Evolutionary conservation across 306 rosid species (phyloP).

Genomic region (Vicia sativa): DNA sequence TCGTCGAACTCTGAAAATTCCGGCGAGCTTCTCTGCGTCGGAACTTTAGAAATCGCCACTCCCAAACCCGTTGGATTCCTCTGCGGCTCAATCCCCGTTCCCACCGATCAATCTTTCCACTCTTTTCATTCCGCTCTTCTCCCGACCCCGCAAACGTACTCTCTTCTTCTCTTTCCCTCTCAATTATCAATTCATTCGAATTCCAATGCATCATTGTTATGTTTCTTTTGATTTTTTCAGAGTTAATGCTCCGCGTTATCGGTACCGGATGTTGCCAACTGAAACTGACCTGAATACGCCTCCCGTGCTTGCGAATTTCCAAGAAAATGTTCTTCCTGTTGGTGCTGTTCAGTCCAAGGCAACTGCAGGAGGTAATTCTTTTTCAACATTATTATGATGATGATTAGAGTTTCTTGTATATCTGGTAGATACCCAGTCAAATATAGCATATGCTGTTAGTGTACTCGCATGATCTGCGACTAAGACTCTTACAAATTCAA

Average conservation of each 20-base stretch:
- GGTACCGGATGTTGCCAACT: conserved; percentile 91
- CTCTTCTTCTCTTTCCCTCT: conserved; percentile 20
- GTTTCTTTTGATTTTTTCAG: conserved; percentile 35
- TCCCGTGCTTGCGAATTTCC: conserved; percentile 62
- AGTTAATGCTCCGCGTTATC: conserved; percentile 84
- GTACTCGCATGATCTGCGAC: too few species aligned
- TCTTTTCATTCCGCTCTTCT: conserved; percentile 73
- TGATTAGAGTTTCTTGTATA: too few species aligned
- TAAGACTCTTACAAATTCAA: too few species aligned
- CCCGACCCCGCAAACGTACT: conserved; percentile 68
- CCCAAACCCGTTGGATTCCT: conserved; percentile 89
- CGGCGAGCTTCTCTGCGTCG: conserved; percentile 78
- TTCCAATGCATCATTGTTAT: not conserved
- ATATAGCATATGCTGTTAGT: too few species aligned
- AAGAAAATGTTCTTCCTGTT: conserved; percentile 67
- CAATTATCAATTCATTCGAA: not conserved
- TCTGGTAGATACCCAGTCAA: too few species aligned
- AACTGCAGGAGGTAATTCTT: conserved; percentile 63
- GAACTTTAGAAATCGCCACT: conserved; percentile 75
- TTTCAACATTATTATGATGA: too few species aligned
- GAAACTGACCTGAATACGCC: conserved; percentile 88
- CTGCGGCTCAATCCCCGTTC: conserved; percentile 93
- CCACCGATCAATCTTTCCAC: conserved; percentile 86
- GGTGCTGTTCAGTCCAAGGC: conserved; percentile 59
- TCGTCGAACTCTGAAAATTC: conserved; percentile 58